Percentiles rank a stretch among this genome's conserved stretches.
These are phyloP conservation scores for Tricholoma hemisulphureum DNA, from an alignment of 768 basidiomycete species.

Conservation along the genomic window DNA sequence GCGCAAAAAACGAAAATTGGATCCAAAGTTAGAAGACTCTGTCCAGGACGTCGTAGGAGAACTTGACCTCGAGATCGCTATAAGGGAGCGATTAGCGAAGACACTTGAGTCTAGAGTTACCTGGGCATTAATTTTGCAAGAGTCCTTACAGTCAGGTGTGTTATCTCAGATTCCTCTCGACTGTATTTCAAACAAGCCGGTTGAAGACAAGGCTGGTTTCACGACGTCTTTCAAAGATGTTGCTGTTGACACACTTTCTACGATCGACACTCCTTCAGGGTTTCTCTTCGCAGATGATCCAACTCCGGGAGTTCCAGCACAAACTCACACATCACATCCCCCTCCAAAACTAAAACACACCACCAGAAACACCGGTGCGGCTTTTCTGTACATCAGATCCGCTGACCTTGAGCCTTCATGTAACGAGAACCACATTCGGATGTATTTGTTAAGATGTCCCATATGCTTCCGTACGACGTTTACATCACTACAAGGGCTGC, in stretches of 20 bases:
- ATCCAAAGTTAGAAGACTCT: constrained; percentile 5
- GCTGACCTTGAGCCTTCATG: constrained; percentile 19
- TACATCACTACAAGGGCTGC: constrained; percentile 50
- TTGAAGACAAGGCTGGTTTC: constrained; percentile 16
- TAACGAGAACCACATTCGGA: constrained; percentile 21
- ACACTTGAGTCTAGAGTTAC: constrained; percentile 45
- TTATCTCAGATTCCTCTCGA: background rate
- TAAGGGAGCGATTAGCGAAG: constrained; percentile 40
- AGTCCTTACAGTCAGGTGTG: constrained; percentile 34
- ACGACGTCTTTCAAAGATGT: constrained; percentile 35
- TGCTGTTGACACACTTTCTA: constrained; percentile 40
- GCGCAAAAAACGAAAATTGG: constrained; percentile 17
- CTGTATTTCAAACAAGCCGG: background rate
- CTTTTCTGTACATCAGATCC: constrained; percentile 42
- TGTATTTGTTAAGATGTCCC: constrained; percentile 46
- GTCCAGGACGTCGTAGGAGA: constrained; percentile 31
- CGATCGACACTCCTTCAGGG: constrained; percentile 40
- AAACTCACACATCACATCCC: constrained; percentile 20
- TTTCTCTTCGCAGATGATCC: constrained; percentile 35
- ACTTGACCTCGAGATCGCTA: constrained; percentile 46
- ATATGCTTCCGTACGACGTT: constrained; percentile 44
- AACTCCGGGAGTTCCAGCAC: constrained; percentile 18
- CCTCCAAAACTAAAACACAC: constrained; percentile 26
- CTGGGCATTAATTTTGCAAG: constrained; percentile 46
- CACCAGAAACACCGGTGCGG: constrained; percentile 19